A percentile compares a stretch with the other conserved stretches of the same genome.
phyloP scores from a whole-genome alignment of 169 alveolate species.

The Plasmodium reichenowi region DNA sequence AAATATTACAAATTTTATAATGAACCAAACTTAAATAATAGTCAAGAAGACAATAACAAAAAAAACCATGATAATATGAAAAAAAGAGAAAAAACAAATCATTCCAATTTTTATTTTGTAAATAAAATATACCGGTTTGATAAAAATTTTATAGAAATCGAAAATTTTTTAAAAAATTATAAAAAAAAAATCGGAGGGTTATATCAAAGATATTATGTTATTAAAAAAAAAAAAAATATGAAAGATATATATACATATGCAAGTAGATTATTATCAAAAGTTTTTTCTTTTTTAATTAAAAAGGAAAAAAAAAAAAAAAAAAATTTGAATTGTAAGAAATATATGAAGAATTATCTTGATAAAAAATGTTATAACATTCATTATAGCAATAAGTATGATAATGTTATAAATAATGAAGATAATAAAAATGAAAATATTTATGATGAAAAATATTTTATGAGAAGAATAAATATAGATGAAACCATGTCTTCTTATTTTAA shows the following conservation, averaged over 20 bases:
- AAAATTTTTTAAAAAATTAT: constrained; percentile 31
- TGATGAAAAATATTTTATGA: neutral
- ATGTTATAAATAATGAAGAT: neutral
- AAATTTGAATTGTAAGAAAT: neutral
- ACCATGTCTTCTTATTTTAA: constrained; percentile 7
- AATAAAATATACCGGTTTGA: constrained; percentile 25
- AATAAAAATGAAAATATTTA: neutral
- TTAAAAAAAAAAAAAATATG: neutral
- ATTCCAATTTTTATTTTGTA: constrained; percentile 12
- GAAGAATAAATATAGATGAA: constrained; percentile 6
- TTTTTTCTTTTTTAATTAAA: constrained; percentile 3
- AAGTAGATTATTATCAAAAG: constrained; percentile 8
- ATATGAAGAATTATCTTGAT: neutral
- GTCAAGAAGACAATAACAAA: neutral
- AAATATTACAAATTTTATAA: no score
- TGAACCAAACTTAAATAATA: no score
- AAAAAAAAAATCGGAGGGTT: constrained; percentile 1
- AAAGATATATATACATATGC: constrained; percentile 7
- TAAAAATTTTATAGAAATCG: constrained; percentile 25
- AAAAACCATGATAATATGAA: neutral
- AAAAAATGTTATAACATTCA: neutral
- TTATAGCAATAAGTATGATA: neutral
- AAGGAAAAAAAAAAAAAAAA: neutral
- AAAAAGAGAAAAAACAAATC: neutral
- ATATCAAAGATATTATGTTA: constrained; percentile 1